These are phyloP conservation scores for Tubosaeta sp. DNA, from an alignment of 768 basidiomycete genomes.

Conservation along the genomic window DNA sequence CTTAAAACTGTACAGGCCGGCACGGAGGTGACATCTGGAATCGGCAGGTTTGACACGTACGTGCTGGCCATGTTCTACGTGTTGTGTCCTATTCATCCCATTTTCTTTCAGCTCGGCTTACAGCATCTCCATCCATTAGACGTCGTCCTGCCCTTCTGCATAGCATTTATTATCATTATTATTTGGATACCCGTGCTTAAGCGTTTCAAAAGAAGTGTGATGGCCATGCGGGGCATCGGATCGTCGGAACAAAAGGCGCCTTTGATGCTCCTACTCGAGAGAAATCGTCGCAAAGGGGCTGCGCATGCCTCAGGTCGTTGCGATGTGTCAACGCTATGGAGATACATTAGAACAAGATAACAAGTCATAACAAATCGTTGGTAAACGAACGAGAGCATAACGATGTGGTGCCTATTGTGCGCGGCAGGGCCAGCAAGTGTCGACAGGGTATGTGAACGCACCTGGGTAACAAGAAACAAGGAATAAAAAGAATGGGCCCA, in stretches of 20 bases:
- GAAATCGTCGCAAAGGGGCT: not conserved
- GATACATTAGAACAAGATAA: constrained; percentile 27
- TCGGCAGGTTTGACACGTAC: constrained; percentile 51
- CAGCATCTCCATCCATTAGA: constrained; percentile 43
- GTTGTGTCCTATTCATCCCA: not conserved
- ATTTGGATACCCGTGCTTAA: not conserved
- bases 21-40: constrained; percentile 58
- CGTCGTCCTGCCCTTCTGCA: no score
- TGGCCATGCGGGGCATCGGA: not conserved
- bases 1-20: constrained; percentile 58
- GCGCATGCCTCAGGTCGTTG: not conserved
- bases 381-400: constrained; percentile 26
- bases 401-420: constrained; percentile 19
- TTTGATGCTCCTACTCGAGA: not conserved
- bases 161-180: not conserved
- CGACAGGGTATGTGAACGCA: constrained; percentile 21
- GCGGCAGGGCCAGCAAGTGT: constrained; percentile 12
- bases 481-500: constrained; percentile 2
- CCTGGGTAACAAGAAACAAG: constrained; percentile 21
- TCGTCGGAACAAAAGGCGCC: not conserved
- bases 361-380: constrained; percentile 10
- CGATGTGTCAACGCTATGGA: constrained; percentile 5
- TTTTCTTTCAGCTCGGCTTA: constrained; percentile 37
- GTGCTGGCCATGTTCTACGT: constrained; percentile 14
- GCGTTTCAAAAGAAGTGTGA: not conserved